Evolutionary conservation across 148 eudicot species (phyloP).

Genomic region (Tetragonia tetragonoides): DNA sequence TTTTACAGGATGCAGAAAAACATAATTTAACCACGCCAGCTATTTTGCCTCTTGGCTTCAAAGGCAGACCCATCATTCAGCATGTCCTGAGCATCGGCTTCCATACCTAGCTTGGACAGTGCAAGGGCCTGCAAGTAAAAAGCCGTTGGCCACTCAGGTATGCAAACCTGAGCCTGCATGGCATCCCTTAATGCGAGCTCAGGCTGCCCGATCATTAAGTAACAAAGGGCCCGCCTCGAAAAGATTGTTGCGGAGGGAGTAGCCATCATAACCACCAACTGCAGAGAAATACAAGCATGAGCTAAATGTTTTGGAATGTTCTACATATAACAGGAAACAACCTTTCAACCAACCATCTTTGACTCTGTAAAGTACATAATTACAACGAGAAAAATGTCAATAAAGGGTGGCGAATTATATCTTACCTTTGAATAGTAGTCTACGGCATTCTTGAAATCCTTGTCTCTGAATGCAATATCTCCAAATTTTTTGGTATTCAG

Average conservation of each 20-base stretch:
- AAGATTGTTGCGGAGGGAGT: slow-evolving; percentile 86
- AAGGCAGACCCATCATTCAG: slow-evolving; percentile 82
- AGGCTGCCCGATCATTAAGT: slow-evolving; percentile 79
- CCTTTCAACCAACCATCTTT: no score
- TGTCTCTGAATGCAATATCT: slow-evolving; percentile 91
- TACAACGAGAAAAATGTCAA: neutral
- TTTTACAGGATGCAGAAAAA: neutral
- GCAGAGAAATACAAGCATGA: slow-evolving; percentile 19
- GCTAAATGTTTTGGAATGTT: neutral
- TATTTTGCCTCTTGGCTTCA: slow-evolving; percentile 76
- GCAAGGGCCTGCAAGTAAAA: slow-evolving; percentile 95
- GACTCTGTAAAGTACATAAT: neutral
- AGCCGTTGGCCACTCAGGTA: slow-evolving; percentile 97
- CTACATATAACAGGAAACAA: neutral
- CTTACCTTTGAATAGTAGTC: slow-evolving; percentile 86
- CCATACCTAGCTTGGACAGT: slow-evolving; percentile 94
- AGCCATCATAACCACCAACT: slow-evolving; percentile 88
- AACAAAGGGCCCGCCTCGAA: slow-evolving; percentile 79
- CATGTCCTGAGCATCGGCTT: slow-evolving; percentile 97
- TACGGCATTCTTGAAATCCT: slow-evolving; percentile 76
- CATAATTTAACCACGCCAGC: slow-evolving; percentile 63
- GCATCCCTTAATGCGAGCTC: slow-evolving; percentile 93
- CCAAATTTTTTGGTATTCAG: slow-evolving; percentile 88
- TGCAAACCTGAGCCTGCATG: slow-evolving; percentile 99
- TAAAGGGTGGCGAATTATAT: neutral